These are phyloP conservation scores for Setaria italica DNA, from an alignment of 202 grass and related monocot species.

Conservation along the genomic window DNA sequence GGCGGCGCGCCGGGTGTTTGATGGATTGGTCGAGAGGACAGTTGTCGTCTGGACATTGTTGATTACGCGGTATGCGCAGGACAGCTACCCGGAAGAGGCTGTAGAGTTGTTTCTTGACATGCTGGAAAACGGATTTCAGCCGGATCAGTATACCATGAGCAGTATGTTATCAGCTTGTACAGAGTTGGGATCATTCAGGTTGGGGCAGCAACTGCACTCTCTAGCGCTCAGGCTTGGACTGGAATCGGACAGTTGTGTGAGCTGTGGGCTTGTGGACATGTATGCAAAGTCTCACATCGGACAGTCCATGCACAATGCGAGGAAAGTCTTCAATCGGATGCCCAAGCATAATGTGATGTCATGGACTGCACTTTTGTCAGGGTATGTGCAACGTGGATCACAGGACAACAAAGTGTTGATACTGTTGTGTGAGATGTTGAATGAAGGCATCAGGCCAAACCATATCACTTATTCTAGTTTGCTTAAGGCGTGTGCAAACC, in stretches of 20 bases:
- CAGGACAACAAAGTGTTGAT: slow-evolving; percentile 55
- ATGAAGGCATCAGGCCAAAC: slow-evolving; percentile 65
- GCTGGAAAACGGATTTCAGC: slow-evolving; percentile 58
- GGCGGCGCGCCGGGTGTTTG: slow-evolving; percentile 54
- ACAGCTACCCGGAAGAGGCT: slow-evolving; percentile 44
- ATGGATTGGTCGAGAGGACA: slow-evolving; percentile 63
- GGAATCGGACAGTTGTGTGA: slow-evolving; percentile 66
- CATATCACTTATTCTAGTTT: slow-evolving; percentile 76
- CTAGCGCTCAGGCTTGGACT: slow-evolving; percentile 56
- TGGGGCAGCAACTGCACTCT: slow-evolving; percentile 85
- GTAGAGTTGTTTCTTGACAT: slow-evolving; percentile 68
- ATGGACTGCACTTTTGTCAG: slow-evolving; percentile 84
- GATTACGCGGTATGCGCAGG: slow-evolving; percentile 72
- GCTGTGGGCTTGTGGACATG: slow-evolving; percentile 80
- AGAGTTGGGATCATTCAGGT: slow-evolving; percentile 57
- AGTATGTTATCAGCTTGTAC: slow-evolving; percentile 70
- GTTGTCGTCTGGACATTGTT: slow-evolving; percentile 72
- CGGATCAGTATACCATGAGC: slow-evolving; percentile 76
- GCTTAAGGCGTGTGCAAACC: slow-evolving; percentile 78
- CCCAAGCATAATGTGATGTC: slow-evolving; percentile 65
- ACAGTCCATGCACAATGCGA: slow-evolving; percentile 56
- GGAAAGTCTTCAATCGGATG: slow-evolving; percentile 63
- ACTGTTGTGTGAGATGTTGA: slow-evolving; percentile 68
- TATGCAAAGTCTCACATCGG: slow-evolving; percentile 61
- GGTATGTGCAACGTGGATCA: slow-evolving; percentile 66